Evolutionary conservation across 371 early-diverging fungal species (phyloP), one percentile per base, ranked within the genome.

Genomic region (Mucor racemosus): DNA sequence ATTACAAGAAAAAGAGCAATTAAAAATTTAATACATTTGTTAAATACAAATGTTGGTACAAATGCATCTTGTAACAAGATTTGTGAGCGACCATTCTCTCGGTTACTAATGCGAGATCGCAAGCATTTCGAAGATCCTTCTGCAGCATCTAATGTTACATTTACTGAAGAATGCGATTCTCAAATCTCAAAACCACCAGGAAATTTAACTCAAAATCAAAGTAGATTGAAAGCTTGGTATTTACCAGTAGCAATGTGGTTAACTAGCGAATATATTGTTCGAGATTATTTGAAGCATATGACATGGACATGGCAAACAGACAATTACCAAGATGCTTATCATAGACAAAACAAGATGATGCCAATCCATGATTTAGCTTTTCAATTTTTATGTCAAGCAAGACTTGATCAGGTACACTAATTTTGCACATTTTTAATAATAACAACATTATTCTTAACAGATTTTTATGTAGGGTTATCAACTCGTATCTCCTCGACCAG

Each of bases 311-410:
- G 92, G 92, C 84, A 77, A 26, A 82, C 83, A 1, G 76, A 78
- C 41, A 80, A 86, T 34, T 50, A 75, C 55, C 82, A 89, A 36
- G 89, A 79, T 19, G 58, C 58, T n/a, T 82, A 77, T 62, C 82
- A 82, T 36, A 74, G 86, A 60, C 78, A 88, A 13, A 76, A 83
- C 21, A 78, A 78, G 36, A 79, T 82, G 75, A 81, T 87, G 78
- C 86, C 90, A 0, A 78, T 91, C 34, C 88, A 90, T 58, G 89
- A 92, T 69, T 74, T 92, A 6, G 91, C 90, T 0, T 92, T 90
- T 59, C 85, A 88, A 58, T 84, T 89, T 66, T 66, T 95, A 13
- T 92, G 91, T 66, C 86, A 90, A 58, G 77, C 87, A 21, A 81
- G 93, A 8, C 62, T 91, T 31, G 85, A 89, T 59, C 91, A 93